Percentiles rank a stretch among this genome's conserved stretches.
These are phyloP conservation scores for Colletotrichum sp. DNA, from an alignment of 2,329 filamentous ascomycete genomes.

Conservation along the genomic window DNA sequence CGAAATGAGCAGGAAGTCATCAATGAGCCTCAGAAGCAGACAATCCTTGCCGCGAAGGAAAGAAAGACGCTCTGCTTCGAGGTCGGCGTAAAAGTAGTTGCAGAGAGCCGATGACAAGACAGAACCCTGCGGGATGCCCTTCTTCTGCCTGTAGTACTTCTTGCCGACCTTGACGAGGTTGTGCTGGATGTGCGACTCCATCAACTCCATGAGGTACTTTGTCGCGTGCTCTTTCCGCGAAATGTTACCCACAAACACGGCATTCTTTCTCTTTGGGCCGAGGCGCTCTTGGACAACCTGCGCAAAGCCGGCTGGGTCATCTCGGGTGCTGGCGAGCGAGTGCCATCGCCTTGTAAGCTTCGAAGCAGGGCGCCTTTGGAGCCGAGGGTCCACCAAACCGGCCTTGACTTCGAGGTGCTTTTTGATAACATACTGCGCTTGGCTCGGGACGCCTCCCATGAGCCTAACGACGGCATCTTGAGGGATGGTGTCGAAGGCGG, in stretches of 20 bases:
- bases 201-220: conserved; percentile 68
- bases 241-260: conserved; percentile 78
- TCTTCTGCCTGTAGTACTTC: conserved; percentile 84
- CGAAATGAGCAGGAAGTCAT: conserved; percentile 92
- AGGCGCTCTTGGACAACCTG: conserved; percentile 45
- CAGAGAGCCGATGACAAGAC: conserved; percentile 86
- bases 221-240: conserved; percentile 62
- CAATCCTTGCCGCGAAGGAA: conserved; percentile 68
- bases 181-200: conserved; percentile 79
- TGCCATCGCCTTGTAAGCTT: conserved; percentile 57
- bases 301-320: conserved; percentile 48
- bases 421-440: conserved; percentile 70
- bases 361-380: conserved; percentile 31
- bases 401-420: conserved; percentile 76
- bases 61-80: conserved; percentile 72
- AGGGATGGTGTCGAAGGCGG: conserved; percentile 95
- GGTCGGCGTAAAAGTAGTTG: conserved; percentile 93
- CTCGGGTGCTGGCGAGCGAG: conserved; percentile 50
- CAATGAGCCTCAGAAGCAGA: conserved; percentile 81
- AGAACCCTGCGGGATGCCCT: conserved; percentile 92
- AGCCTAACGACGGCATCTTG: conserved; percentile 75
- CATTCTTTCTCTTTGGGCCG: conserved; percentile 60
- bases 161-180: conserved; percentile 91
- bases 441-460: conserved; percentile 60
- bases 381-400: conserved; percentile 30